Percentiles rank a stretch among this genome's conserved stretches.
Evolutionary conservation across 257 asterid genomes (phyloP).

Genomic region (Schizonepeta tenuifolia): DNA sequence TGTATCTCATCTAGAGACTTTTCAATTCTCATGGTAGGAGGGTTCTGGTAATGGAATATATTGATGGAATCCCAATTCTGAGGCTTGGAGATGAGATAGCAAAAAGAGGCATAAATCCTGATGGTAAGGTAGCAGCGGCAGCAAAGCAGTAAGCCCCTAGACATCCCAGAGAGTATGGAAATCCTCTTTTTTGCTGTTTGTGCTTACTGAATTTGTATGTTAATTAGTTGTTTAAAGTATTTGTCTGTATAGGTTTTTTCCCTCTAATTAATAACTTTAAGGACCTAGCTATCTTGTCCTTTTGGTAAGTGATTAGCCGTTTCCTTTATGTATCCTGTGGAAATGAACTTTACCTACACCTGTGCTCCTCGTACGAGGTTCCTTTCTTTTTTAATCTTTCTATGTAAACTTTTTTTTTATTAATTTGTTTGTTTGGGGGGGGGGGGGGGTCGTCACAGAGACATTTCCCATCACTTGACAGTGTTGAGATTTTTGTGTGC

Average conservation of each 20-base stretch:
- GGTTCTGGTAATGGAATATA: slow-evolving; percentile 92
- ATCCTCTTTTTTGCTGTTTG: slow-evolving; percentile 36
- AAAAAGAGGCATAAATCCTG: slow-evolving; percentile 91
- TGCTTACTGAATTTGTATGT: slow-evolving; percentile 26
- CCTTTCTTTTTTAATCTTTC: background rate
- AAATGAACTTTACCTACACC: no score
- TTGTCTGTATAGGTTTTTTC: slow-evolving; percentile 22
- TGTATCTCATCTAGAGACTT: slow-evolving; percentile 22
- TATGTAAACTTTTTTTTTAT: background rate
- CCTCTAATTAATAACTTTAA: background rate
- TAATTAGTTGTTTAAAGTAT: background rate
- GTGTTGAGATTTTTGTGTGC: background rate
- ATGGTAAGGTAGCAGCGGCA: slow-evolving; percentile 83
- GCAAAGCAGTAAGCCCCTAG: slow-evolving; percentile 93
- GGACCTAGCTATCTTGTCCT: background rate
- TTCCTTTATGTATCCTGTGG: slow-evolving; percentile 1
- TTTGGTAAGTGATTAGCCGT: slow-evolving; percentile 10
- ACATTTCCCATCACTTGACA: background rate
- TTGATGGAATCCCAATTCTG: slow-evolving; percentile 90
- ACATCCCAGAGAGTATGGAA: slow-evolving; percentile 51
- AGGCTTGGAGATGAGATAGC: slow-evolving; percentile 95
- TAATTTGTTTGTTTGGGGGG: no score
- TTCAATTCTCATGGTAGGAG: slow-evolving; percentile 58
- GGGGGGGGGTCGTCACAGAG: background rate
- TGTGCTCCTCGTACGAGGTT: background rate